These are phyloP conservation scores for Elongisporangium senticosum DNA, from an alignment of 352 stramenopile genomes.

Conservation along the genomic window DNA sequence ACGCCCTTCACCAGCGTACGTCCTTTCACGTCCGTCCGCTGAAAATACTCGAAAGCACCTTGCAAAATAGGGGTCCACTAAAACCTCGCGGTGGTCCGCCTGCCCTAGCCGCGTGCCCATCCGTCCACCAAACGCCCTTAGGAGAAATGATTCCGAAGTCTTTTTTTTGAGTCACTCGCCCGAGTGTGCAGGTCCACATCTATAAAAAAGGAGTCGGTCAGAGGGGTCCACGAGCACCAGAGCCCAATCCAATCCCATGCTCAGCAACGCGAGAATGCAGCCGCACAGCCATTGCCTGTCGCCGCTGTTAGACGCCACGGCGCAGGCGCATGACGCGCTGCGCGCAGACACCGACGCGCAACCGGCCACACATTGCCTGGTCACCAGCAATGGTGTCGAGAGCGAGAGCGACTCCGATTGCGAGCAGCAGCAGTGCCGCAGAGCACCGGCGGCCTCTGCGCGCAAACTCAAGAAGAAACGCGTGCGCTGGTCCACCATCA, in stretches of 20 bases:
- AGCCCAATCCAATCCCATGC: not conserved
- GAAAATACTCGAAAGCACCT: not conserved
- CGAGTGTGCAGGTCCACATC: not conserved
- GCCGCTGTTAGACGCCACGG: not conserved
- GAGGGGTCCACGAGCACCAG: not conserved
- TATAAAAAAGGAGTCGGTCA: not conserved
- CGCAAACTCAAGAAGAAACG: slow-evolving; percentile 18
- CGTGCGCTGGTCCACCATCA: slow-evolving; percentile 40
- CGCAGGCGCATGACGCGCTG: not conserved
- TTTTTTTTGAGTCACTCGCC: not conserved
- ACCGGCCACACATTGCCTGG: not conserved
- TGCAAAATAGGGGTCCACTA: not conserved
- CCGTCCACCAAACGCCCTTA: not conserved
- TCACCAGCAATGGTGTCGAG: not conserved
- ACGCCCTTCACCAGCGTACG: not conserved
- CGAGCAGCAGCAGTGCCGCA: slow-evolving; percentile 1
- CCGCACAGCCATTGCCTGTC: not conserved
- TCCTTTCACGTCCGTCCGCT: not conserved
- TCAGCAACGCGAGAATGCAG: not conserved
- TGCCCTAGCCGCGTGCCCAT: not conserved
- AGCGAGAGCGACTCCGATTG: not conserved
- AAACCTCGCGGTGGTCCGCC: not conserved
- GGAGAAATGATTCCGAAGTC: not conserved
- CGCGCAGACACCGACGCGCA: not conserved
- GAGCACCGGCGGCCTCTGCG: slow-evolving; percentile 4